Conservation (phyloP, 2,329 filamentous ascomycete species). For the Scedosporium minutisporum region DNA sequence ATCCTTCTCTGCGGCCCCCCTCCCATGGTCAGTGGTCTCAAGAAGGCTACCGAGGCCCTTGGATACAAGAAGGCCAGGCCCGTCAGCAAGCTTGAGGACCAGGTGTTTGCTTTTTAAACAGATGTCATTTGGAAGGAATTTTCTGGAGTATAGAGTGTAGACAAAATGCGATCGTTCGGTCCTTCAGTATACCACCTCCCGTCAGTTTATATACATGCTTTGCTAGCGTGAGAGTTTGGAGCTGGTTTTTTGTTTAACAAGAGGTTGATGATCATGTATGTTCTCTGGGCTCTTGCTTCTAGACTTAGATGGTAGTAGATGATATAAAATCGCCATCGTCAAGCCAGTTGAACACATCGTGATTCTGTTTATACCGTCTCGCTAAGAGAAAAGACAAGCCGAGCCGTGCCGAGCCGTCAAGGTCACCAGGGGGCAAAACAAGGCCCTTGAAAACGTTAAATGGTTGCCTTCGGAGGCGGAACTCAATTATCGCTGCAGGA, state of each 20-base stretch:
- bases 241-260: background rate
- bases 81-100: constrained; percentile 95
- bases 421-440: background rate
- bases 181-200: background rate
- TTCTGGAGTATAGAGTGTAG: constrained; percentile 1
- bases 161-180: background rate
- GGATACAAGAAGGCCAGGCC: constrained; percentile 88
- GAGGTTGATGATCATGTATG: background rate
- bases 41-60: constrained; percentile 84
- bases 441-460: too few relatives aligned
- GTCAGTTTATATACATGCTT: background rate
- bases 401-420: too few relatives aligned
- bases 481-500: too few relatives aligned
- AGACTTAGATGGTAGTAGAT: too few relatives aligned
- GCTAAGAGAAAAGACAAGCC: too few relatives aligned
- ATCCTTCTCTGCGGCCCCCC: constrained; percentile 90
- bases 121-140: background rate
- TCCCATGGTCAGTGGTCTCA: constrained; percentile 93
- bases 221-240: background rate
- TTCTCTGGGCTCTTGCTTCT: too few relatives aligned
- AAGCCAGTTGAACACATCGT: too few relatives aligned
- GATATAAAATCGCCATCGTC: too few relatives aligned
- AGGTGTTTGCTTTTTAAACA: constrained; percentile 80
- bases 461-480: too few relatives aligned
- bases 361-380: too few relatives aligned